phyloP scores from a whole-genome alignment of 768 basidiomycete species.

The Udeniomyces megalosporus region DNA sequence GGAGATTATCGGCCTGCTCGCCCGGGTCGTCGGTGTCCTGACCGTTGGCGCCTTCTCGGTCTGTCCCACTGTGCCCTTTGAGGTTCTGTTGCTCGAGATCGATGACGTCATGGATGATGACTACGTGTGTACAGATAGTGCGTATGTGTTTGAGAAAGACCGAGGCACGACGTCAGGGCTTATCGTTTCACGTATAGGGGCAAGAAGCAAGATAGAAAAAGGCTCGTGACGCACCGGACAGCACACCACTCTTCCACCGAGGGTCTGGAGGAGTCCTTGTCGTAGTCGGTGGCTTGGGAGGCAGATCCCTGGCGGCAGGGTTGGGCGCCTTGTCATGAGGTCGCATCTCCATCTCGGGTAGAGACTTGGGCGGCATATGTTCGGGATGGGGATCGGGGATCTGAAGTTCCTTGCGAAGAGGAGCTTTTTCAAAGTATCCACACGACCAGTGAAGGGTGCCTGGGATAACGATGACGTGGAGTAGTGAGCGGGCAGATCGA shows the following conservation, averaged over 20 bases:
- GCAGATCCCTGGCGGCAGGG: constrained; percentile 33
- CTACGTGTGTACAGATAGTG: too few relatives aligned
- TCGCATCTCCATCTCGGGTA: constrained; percentile 34
- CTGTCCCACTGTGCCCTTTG: constrained; percentile 33
- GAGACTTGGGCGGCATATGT: constrained; percentile 29
- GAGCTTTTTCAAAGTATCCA: constrained; percentile 42
- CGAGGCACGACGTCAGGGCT: too few relatives aligned
- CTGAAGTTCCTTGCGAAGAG: constrained; percentile 38
- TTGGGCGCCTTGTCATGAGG: constrained; percentile 32
- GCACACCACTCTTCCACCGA: constrained; percentile 35
- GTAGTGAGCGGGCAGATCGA: too few relatives aligned
- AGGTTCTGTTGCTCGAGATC: constrained; percentile 47
- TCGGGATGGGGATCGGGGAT: constrained; percentile 22
- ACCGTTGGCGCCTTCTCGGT: constrained; percentile 42
- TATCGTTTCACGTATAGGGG: too few relatives aligned
- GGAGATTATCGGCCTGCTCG: constrained; percentile 47
- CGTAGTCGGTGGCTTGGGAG: constrained; percentile 28
- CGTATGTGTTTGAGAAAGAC: too few relatives aligned
- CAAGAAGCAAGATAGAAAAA: not conserved
- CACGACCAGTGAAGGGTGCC: constrained; percentile 31
- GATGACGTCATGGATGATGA: constrained; percentile 34
- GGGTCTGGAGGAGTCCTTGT: constrained; percentile 14
- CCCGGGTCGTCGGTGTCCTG: constrained; percentile 42
- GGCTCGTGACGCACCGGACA: constrained; percentile 33
- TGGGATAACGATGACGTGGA: too few relatives aligned